phyloP scores from a whole-genome alignment of 148 eudicot genomes.

The Vaccinium darrowii region DNA sequence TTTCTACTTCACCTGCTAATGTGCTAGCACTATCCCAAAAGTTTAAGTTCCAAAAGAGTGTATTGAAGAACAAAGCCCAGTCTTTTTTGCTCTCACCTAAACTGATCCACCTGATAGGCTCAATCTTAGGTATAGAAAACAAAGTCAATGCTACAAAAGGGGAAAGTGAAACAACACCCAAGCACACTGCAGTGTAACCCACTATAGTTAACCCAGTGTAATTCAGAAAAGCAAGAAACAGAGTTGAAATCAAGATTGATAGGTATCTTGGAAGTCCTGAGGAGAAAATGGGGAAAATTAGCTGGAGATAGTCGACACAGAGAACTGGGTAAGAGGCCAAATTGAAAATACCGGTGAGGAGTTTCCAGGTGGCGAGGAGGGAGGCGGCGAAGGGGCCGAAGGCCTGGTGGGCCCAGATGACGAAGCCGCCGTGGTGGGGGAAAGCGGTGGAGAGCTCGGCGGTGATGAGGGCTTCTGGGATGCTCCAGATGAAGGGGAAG shows the following conservation, averaged over 20 bases:
- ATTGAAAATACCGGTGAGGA: conserved; percentile 18
- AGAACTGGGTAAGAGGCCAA: conserved; percentile 23
- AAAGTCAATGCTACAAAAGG: conserved; percentile 19
- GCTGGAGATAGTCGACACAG: conserved; percentile 18
- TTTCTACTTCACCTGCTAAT: conserved; percentile 31
- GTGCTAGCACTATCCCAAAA: conserved; percentile 34
- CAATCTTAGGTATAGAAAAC: conserved; percentile 22
- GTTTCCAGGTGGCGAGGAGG: conserved; percentile 22
- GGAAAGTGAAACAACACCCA: conserved; percentile 20
- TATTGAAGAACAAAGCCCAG: conserved; percentile 26
- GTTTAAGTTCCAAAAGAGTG: conserved; percentile 31
- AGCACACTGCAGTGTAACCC: conserved; percentile 16
- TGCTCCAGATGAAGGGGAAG: conserved; percentile 25
- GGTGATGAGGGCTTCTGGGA: conserved; percentile 25
- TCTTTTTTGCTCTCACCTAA: conserved; percentile 25
- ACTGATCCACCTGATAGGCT: conserved; percentile 21
- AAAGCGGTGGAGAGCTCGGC: conserved; percentile 25
- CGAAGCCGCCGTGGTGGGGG: conserved; percentile 24
- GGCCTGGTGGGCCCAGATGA: conserved; percentile 23
- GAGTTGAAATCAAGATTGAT: not conserved
- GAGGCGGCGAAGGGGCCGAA: conserved; percentile 25
- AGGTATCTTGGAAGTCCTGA: conserved; percentile 13
- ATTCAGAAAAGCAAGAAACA: conserved; percentile 22
- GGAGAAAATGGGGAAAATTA: conserved; percentile 20
- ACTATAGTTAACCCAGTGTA: conserved; percentile 18